Base-by-base conservation (phyloP, 495 filamentous ascomycete species). In the Neurospora pannonica region DNA sequence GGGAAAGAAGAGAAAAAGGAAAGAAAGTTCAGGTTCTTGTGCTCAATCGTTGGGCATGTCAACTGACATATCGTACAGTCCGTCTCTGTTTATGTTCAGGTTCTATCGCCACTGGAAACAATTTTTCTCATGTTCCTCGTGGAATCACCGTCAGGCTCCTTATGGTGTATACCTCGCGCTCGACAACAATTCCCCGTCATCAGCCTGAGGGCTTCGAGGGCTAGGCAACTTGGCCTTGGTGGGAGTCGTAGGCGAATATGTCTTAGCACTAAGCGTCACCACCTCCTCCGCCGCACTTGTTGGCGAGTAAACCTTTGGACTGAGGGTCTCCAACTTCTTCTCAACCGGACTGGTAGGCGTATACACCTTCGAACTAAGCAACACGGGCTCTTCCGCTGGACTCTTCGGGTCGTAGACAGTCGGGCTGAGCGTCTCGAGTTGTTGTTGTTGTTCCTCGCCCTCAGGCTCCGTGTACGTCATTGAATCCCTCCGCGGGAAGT, bases 191-290 rank as follows among this genome's bases (percentile, higher is more conserved):
- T 71, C 70, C 48, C 24, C 31, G 13, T 28, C 31, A 43, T 42
- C 34, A 62, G 3, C 13, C 5, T 3, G 28, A 13, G 71, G 71
- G 71, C 54, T 38, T 38, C 40, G 11, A 42, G 84, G 84, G 46
- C 84, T 86, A 8, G 85, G 81, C 0, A 85, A 76, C 74, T 82
- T 87, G 28, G 77, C 74, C 70, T 82, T 85, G 31, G 78, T 84
- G 3, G 84, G 84, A 24, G 81, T 85, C 1, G 77, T 75, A 6
- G 83, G 84, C 46, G 76, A 78, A 74, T 87, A 87, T 38, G 85
- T 79, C 13, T 78, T 81, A 0, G 85, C 81, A 37, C 78, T 85
- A 15, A 87, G 79, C 0, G 80, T 86, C 19, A 76, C 76, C 21
- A 37, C 54, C 31, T 69, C 31, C 46, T 78, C 73, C 34, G 54